Base-by-base conservation (phyloP, 2,329 filamentous ascomycete species). In the Xylariomycetidae sp. region DNA sequence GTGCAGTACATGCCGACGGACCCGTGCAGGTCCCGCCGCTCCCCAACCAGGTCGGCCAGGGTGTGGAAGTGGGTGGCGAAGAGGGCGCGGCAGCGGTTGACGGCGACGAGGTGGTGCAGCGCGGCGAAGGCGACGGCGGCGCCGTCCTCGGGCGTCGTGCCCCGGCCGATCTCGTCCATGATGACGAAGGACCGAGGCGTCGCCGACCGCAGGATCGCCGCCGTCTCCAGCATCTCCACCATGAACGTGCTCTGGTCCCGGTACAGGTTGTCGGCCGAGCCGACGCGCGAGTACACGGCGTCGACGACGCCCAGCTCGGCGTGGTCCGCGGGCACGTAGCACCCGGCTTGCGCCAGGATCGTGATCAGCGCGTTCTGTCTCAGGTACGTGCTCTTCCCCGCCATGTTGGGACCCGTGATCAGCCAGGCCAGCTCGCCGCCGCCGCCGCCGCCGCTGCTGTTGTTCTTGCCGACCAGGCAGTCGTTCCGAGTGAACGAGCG, bases 181-280 rank as follows among this genome's bases (percentile, higher is more conserved):
- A 98, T 90, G 40, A 92, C 90, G 50, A 98, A 94, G 1, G 85
- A 92, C 16, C 82, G 74, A 2, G 80, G 64, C 1, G 90, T 97
- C 0, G 92, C 90, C 46, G 85, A 74, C 40, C 83, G 85, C 33
- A 98, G 72, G 33, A 98, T 98, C 16, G 84, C 74, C 2, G 90
- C 89, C 14, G 92, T 95, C 63, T 98, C 92, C 3, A 96, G 74
- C 92, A 98, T 98, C 64, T 98, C 92, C 1, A 97, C 88, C 92
- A 98, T 97, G 62, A 98, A 98, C 0, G 94, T 98, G 33, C 88
- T 95, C 60, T 97, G 89, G 64, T 95, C 85, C 31, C 80, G 78
- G 64, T 85, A 96, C n/a, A 98, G 70, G 56, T 95, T 90, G 59
- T 98, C 94, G 2, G 90, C 92, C 1, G 88, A 94, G 2, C 92